phyloP scores from a whole-genome alignment of 2,329 filamentous ascomycete species.

The Nigrograna mackinnonii region DNA sequence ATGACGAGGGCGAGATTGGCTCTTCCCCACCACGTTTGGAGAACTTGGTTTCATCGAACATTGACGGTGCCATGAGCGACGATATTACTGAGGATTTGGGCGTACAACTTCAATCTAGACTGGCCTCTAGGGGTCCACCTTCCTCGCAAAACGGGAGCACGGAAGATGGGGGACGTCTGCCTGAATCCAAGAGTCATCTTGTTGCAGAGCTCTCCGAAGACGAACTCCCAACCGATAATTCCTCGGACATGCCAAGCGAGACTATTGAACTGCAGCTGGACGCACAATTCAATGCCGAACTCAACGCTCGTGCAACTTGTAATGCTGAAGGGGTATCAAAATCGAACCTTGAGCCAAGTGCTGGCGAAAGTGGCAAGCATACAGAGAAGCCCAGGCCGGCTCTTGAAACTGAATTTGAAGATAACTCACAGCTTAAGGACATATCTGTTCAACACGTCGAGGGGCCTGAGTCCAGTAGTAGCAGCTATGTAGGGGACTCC shows the following conservation, averaged over 20 bases:
- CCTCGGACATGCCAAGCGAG: conserved; percentile 31
- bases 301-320: conserved; percentile 26
- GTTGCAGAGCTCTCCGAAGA: not conserved
- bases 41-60: conserved; percentile 6
- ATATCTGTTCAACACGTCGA: no score
- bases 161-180: conserved; percentile 33
- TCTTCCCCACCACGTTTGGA: conserved; percentile 40
- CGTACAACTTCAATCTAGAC: not conserved
- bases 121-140: not conserved
- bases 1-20: conserved; percentile 28
- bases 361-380: no score
- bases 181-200: conserved; percentile 28
- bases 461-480: no score
- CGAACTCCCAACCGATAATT: conserved; percentile 5
- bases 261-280: conserved; percentile 36
- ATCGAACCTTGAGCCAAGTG: no score
- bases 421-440: no score
- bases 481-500: conserved; percentile 41
- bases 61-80: conserved; percentile 3
- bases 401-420: no score
- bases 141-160: not conserved
- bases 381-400: no score
- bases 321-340: conserved; percentile 21
- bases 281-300: conserved; percentile 39
- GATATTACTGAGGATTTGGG: conserved; percentile 1